A percentile compares a stretch with the other conserved stretches of the same genome.
Conservation (phyloP, 163 green algal species). For the Trebouxiophyceae sp. region DNA sequence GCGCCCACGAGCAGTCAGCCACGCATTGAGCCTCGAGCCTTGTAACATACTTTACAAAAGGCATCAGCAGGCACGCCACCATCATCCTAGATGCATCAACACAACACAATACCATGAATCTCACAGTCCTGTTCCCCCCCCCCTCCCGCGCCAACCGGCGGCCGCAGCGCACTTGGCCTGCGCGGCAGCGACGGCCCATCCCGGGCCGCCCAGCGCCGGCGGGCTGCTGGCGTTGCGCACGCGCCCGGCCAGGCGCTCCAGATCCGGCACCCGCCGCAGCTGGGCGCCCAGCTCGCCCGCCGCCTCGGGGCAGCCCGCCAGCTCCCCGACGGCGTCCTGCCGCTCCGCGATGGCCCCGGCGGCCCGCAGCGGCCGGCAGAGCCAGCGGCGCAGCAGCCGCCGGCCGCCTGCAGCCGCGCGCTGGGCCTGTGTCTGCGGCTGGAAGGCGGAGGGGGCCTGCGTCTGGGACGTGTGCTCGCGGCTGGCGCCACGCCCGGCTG, state of each 20-base stretch:
- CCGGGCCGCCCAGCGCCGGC: constrained; percentile 11
- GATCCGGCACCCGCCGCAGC: constrained; percentile 46
- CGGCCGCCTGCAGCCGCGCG: constrained; percentile 46
- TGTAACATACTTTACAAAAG: no score
- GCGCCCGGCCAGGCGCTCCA: constrained; percentile 73
- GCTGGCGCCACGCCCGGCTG: no score
- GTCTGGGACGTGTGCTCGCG: no score
- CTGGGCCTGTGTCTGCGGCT: no score
- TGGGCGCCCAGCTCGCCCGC: constrained; percentile 3
- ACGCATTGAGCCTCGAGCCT: no score
- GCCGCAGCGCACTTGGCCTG: constrained; percentile 18
- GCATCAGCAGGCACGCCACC: no score
- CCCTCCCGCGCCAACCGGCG: no score
- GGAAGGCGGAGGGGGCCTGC: no score
- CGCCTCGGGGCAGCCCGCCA: constrained; percentile 20
- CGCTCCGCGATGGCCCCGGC: constrained; percentile 58
- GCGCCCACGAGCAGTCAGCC: no score
- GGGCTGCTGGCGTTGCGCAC: constrained; percentile 55
- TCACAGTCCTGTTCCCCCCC: no score
- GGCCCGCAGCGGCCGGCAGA: constrained; percentile 75
- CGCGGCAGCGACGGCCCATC: constrained; percentile 5
- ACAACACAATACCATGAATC: no score
- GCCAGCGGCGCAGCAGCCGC: constrained; percentile 80
- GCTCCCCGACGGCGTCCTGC: constrained; percentile 73
- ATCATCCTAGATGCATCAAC: no score